These are phyloP conservation scores for Alternaria alternata DNA, from an alignment of 2,329 filamentous ascomycete species.

Conservation along the genomic window DNA sequence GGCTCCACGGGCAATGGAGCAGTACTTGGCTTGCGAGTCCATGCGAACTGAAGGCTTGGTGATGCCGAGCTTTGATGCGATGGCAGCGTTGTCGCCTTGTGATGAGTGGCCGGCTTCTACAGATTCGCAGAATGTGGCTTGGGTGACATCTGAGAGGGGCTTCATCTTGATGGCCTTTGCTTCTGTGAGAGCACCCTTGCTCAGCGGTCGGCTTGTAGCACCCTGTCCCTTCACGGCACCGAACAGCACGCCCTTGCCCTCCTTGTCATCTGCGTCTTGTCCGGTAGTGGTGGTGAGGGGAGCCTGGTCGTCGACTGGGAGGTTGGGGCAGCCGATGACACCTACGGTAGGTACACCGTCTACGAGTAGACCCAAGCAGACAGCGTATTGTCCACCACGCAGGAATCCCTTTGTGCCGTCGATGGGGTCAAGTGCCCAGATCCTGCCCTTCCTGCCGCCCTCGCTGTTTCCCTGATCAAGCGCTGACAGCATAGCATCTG, in stretches of 20 bases:
- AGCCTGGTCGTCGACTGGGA: constrained; percentile 83
- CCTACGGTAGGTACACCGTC: constrained; percentile 94
- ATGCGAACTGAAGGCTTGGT: constrained; percentile 89
- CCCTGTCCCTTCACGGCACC: constrained; percentile 82
- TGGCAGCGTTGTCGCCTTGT: constrained; percentile 85
- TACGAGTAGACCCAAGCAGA: constrained; percentile 89
- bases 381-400: constrained; percentile 94
- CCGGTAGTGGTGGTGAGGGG: constrained; percentile 76
- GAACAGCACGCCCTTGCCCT: constrained; percentile 86
- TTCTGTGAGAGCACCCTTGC: constrained; percentile 62
- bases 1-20: constrained; percentile 89
- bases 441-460: constrained; percentile 76
- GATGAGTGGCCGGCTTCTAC: constrained; percentile 93
- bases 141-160: constrained; percentile 73
- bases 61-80: constrained; percentile 86
- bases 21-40: constrained; percentile 99
- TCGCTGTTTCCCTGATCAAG: constrained; percentile 69
- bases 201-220: constrained; percentile 78
- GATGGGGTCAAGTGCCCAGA: constrained; percentile 97
- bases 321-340: constrained; percentile 93
- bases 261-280: constrained; percentile 74
- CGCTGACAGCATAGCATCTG: constrained; percentile 69
- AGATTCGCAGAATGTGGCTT: constrained; percentile 94
- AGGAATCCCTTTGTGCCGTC: constrained; percentile 98
- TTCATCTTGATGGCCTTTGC: constrained; percentile 80